Evolutionary conservation across 192 early-diverging fungal genomes (phyloP), one percentile per base, ranked within the genome.

Genomic region (Backusella macrospora): DNA sequence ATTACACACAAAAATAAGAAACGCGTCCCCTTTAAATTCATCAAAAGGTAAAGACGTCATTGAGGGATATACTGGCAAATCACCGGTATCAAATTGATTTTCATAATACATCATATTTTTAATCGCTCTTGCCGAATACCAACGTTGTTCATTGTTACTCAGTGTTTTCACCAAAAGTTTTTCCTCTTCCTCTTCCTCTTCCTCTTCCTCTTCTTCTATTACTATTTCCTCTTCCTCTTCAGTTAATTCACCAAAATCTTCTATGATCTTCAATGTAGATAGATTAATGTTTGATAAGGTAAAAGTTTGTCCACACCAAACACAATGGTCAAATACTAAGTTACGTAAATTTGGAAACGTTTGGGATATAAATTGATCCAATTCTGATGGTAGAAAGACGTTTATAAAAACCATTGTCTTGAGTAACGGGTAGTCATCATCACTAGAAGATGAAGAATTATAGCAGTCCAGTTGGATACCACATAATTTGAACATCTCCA

Each of bases 71-170:
- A 59, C 52, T 5, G 52, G 21, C 23, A 59, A 59, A 59, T 59
- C 52, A 59, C 52, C 52, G 4, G 12, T 59, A 10, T 13, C 52
- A 10, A 59, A 59, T 26, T 59, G 52, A 10, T 12, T 59, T 26
- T 59, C 52, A 59, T 59, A 59, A 12, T 59, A 59, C 52, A 59
- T 23, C 21, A 26, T 59, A 10, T 59, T 59, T 14, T 59, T 59
- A 23, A 59, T 59, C 10, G 52, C 21, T 0, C 26, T 59, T 59
- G 52, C 52, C 2, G 52, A 59, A 9, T 59, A 59, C 52, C 52
- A 59, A 59, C 52, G 52, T n/a, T 23, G 21, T 5, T 59, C 52
- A 59, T 26, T 6, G 10, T 12, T 23, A 26, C 13, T 23, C 13
- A 59, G 26, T 59, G 52, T 59, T 12, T 23, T 21, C 12, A 59